These are phyloP conservation scores for Rhizoctonia solani DNA, from an alignment of 1,284 basidiomycete genomes.

Conservation along the genomic window DNA sequence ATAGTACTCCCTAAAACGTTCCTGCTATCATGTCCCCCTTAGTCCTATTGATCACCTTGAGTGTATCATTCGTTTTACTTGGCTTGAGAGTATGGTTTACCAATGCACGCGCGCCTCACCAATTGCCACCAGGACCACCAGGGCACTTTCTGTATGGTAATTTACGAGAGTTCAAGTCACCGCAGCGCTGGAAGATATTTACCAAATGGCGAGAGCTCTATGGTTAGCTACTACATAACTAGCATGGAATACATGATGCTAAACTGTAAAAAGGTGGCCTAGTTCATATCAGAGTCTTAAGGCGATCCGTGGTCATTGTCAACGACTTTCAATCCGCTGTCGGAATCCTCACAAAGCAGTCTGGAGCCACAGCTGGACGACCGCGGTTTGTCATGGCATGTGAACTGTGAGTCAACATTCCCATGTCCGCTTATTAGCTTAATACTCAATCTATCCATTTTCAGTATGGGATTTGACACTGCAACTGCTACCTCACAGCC, in stretches of 20 bases:
- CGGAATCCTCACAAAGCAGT: conserved; percentile 14
- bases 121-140: conserved; percentile 12
- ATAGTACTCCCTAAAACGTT: too few relatives aligned
- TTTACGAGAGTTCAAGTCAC: conserved; percentile 2
- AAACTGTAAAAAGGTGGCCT: not conserved
- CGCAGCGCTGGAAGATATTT: conserved; percentile 15
- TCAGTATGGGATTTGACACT: conserved; percentile 18
- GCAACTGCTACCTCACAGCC: conserved; percentile 13
- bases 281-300: conserved; percentile 8
- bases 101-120: not conserved
- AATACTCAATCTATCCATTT: not conserved
- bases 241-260: not conserved
- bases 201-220: conserved; percentile 10
- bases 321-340: conserved; percentile 8
- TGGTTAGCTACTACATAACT: not conserved
- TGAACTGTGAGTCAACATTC: conserved; percentile 5
- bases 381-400: conserved; percentile 23
- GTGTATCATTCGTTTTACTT: not conserved
- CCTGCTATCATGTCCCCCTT: too few relatives aligned
- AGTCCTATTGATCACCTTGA: not conserved
- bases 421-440: not conserved
- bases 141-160: conserved; percentile 1
- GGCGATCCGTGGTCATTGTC: conserved; percentile 2
- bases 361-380: not conserved
- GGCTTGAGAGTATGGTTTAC: not conserved